A percentile compares a stretch with the other conserved stretches of the same genome.
Evolutionary conservation across 2,329 filamentous ascomycete genomes (phyloP).

Genomic region (Apiospora koreana): DNA sequence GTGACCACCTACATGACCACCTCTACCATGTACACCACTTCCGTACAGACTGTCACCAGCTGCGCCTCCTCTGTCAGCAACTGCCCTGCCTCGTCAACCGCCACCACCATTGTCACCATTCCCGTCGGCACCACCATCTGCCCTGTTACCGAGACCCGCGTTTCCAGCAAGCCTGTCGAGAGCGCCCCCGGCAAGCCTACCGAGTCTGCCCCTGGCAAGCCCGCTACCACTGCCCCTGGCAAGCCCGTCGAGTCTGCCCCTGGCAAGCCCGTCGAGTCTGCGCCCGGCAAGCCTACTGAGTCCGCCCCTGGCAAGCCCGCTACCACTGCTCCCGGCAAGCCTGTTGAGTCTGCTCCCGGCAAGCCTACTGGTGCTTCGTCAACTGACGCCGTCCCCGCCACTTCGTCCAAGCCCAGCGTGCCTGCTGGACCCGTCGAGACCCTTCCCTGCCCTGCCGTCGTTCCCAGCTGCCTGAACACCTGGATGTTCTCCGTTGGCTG

Average conservation of each 20-base stretch:
- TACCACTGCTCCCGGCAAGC: neutral
- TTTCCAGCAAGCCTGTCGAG: conserved; percentile 14
- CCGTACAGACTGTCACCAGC: conserved; percentile 50
- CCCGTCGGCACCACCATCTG: conserved; percentile 62
- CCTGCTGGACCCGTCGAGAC: conserved; percentile 42
- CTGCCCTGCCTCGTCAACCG: conserved; percentile 45
- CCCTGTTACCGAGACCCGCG: conserved; percentile 52
- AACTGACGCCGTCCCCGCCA: conserved; percentile 32
- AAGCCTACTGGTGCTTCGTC: conserved; percentile 10
- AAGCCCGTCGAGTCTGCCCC: neutral
- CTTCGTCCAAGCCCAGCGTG: conserved; percentile 18
- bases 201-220: conserved; percentile 10
- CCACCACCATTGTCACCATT: conserved; percentile 53
- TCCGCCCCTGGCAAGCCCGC: conserved; percentile 9
- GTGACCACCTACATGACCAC: conserved; percentile 43
- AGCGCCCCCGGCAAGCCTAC: conserved; percentile 19
- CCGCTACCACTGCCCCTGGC: neutral
- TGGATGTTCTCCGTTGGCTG: conserved; percentile 78
- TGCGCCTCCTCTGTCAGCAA: conserved; percentile 53
- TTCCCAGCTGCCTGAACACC: conserved; percentile 90
- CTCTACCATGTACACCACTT: conserved; percentile 53
- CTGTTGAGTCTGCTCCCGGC: neutral
- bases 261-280: conserved; percentile 13
- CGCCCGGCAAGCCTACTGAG: conserved; percentile 18
- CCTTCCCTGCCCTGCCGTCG: conserved; percentile 65